phyloP scores from a whole-genome alignment of 1,284 basidiomycete species.

The Trichosporon asahii region DNA sequence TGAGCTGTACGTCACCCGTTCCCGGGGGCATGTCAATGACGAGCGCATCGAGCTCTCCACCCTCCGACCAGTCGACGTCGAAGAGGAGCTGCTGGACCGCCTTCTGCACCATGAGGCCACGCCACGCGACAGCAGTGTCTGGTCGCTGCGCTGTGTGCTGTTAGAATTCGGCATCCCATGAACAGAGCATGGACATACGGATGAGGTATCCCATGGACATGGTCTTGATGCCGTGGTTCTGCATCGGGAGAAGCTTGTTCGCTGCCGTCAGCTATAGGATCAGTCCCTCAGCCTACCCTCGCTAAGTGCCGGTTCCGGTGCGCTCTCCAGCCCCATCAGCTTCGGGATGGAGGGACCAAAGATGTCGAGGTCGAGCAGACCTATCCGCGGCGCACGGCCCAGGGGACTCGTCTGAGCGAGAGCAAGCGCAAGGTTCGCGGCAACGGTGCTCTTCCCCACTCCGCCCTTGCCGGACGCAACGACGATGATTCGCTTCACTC shows the following conservation, averaged over 20 bases:
- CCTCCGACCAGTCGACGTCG: constrained; percentile 82
- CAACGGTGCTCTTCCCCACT: constrained; percentile 93
- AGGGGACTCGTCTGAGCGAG: constrained; percentile 52
- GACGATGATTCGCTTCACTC: constrained; percentile 64
- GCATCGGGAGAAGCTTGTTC: constrained; percentile 76
- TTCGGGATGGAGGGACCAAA: constrained; percentile 96
- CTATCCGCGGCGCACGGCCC: constrained; percentile 59
- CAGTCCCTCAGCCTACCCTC: constrained; percentile 55
- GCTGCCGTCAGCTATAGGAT: constrained; percentile 52
- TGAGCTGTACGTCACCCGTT: constrained; percentile 92
- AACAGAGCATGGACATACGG: constrained; percentile 35
- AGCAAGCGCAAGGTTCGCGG: constrained; percentile 72
- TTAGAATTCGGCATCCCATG: constrained; percentile 26
- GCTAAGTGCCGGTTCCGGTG: constrained; percentile 76
- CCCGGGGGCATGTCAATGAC: constrained; percentile 98
- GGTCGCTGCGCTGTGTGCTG: constrained; percentile 21
- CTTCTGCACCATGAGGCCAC: constrained; percentile 98
- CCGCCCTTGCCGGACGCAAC: constrained; percentile 96
- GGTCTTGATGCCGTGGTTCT: constrained; percentile 84
- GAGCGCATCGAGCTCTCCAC: constrained; percentile 66
- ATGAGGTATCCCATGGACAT: constrained; percentile 92
- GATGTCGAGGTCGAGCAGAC: constrained; percentile 89
- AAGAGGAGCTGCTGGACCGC: constrained; percentile 93
- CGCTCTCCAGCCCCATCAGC: constrained; percentile 81
- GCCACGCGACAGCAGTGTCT: constrained; percentile 88